Percentiles rank a stretch among this genome's conserved stretches.
These are phyloP conservation scores for Parietaria judaica DNA, from an alignment of 306 rosid species.

Conservation along the genomic window DNA sequence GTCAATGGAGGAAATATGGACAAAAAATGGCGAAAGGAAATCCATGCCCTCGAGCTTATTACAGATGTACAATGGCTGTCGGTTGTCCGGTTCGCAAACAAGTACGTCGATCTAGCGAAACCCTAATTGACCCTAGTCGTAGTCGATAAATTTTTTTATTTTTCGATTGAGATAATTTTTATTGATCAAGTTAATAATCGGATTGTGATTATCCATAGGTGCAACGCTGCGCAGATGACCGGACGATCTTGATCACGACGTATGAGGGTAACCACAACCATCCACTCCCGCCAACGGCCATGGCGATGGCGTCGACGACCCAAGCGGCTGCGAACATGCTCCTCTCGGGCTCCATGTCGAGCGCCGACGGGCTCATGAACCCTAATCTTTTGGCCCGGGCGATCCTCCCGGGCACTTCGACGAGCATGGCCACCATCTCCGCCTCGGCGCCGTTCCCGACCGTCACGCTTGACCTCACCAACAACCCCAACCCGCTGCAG, in stretches of 20 bases:
- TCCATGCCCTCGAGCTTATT: conserved; percentile 96
- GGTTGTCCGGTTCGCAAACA: conserved; percentile 99
- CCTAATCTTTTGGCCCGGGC: conserved; percentile 77
- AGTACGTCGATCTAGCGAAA: conserved; percentile 28
- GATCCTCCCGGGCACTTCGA: conserved; percentile 50
- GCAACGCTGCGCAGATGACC: conserved; percentile 93
- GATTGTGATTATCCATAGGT: conserved; percentile 33
- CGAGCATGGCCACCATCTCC: conserved; percentile 80
- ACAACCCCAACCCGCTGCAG: conserved; percentile 45
- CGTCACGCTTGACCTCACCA: conserved; percentile 82
- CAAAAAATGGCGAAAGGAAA: conserved; percentile 97
- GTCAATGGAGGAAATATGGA: conserved; percentile 97
- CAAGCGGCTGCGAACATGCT: conserved; percentile 86
- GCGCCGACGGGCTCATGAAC: conserved; percentile 81
- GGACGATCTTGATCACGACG: conserved; percentile 68
- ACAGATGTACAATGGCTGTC: conserved; percentile 89
- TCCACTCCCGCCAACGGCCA: conserved; percentile 90
- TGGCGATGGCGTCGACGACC: conserved; percentile 96
- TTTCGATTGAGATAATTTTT: no score
- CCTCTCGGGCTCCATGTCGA: conserved; percentile 80
- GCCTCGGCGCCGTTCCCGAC: conserved; percentile 95
- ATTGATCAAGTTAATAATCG: no score
- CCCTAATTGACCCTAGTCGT: not conserved
- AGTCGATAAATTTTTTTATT: not conserved
- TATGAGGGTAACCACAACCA: conserved; percentile 96